Evolutionary conservation across 176 grass and related monocot species (phyloP).

Genomic region (Eragrostis nindensis): DNA sequence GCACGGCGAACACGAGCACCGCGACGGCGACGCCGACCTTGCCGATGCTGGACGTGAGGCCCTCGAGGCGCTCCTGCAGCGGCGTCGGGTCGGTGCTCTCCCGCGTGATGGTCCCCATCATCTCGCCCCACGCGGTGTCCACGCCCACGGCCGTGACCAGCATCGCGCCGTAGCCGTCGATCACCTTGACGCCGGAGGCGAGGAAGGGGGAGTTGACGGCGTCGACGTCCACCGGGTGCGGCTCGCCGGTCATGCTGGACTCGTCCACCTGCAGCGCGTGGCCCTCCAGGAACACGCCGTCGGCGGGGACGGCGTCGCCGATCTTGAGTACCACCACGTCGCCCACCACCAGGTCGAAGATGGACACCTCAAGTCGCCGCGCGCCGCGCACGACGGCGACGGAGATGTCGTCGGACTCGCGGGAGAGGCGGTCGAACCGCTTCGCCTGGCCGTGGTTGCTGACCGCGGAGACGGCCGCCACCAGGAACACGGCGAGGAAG

Average conservation of each 20-base stretch:
- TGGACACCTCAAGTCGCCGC: conserved; percentile 50
- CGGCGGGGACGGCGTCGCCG: conserved; percentile 66
- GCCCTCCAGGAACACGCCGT: conserved; percentile 59
- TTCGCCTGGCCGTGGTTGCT: conserved; percentile 68
- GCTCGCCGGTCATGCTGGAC: conserved; percentile 93
- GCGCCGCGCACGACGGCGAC: conserved; percentile 49
- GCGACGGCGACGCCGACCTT: conserved; percentile 75
- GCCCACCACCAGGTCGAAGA: conserved; percentile 67
- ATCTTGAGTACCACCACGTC: conserved; percentile 69
- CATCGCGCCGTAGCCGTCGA: conserved; percentile 72
- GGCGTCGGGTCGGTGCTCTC: conserved; percentile 69
- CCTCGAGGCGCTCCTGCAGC: conserved; percentile 72
- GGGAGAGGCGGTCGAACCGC: conserved; percentile 53
- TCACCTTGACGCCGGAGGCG: conserved; percentile 66
- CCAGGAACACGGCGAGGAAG: conserved; percentile 73
- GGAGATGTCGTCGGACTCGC: conserved; percentile 45
- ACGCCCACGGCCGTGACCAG: conserved; percentile 77
- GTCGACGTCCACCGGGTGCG: conserved; percentile 54
- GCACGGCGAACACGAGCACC: conserved; percentile 65
- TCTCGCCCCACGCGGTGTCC: conserved; percentile 80
- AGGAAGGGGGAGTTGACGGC: conserved; percentile 61
- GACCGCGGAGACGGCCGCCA: conserved; percentile 58
- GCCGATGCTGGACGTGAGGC: conserved; percentile 74
- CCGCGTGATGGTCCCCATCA: conserved; percentile 72
- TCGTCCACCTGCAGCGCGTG: conserved; percentile 80